These are phyloP conservation scores for Tuber umbilicatum DNA, from an alignment of 495 filamentous ascomycete species.

Conservation along the genomic window DNA sequence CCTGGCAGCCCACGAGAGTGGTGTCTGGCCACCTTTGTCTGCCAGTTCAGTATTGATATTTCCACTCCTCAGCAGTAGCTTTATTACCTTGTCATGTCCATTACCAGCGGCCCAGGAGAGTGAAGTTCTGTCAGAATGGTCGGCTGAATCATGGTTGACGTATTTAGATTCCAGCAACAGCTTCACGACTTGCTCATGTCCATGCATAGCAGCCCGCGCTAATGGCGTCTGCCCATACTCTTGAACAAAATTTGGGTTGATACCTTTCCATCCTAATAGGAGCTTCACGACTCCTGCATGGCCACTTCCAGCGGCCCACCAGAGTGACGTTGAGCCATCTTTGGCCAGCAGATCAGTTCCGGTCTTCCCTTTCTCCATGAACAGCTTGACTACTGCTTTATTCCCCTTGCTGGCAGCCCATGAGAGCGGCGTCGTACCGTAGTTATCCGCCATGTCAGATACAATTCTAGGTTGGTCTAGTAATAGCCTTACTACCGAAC, in stretches of 20 bases:
- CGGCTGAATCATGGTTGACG: constrained; percentile 1
- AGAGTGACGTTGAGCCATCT: constrained; percentile 16
- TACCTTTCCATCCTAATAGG: constrained; percentile 13
- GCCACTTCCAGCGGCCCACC: constrained; percentile 26
- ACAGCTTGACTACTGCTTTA: constrained; percentile 25
- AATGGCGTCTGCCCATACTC: constrained; percentile 10
- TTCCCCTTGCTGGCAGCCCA: constrained; percentile 25
- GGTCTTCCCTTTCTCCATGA: constrained; percentile 24
- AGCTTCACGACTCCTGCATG: constrained; percentile 9
- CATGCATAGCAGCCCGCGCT: constrained; percentile 12
- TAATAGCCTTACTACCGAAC: constrained; percentile 25
- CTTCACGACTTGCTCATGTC: constrained; percentile 14
- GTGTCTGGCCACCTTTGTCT: not conserved
- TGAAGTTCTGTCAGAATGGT: not conserved
- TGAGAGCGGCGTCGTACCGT: constrained; percentile 29
- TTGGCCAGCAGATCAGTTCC: constrained; percentile 13
- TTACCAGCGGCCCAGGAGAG: not conserved
- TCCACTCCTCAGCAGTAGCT: not conserved
- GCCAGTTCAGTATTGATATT: not conserved
- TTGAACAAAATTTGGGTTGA: not conserved
- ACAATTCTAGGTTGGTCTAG: constrained; percentile 9
- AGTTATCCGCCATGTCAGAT: constrained; percentile 6
- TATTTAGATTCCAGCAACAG: constrained; percentile 24
- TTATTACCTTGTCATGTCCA: not conserved
- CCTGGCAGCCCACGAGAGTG: constrained; percentile 8